Evolutionary conservation across 2,329 filamentous ascomycete species (phyloP).

Genomic region (Cercospora citrullina): DNA sequence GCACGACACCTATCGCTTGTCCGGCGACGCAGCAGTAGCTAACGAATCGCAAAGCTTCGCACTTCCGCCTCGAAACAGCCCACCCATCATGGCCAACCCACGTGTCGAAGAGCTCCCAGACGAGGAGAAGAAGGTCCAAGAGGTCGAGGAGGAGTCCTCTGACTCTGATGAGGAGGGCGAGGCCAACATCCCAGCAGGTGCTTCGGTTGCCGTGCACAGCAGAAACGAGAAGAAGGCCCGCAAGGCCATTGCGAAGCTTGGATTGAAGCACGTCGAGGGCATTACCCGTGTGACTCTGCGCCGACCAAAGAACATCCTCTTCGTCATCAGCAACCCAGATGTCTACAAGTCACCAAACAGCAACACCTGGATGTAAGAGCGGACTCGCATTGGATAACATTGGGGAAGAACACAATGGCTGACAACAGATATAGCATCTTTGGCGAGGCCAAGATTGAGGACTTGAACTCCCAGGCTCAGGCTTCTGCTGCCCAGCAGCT

Average conservation of each 20-base stretch:
- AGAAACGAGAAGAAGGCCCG: slow-evolving; percentile 99
- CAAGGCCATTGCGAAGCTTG: slow-evolving; percentile 98
- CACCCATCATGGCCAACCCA: slow-evolving; percentile 79
- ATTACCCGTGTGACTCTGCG: slow-evolving; percentile 98
- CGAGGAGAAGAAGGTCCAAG: slow-evolving; percentile 63
- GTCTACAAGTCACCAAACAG: slow-evolving; percentile 99
- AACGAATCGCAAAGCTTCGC: slow-evolving; percentile 6
- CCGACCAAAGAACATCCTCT: slow-evolving; percentile 99
- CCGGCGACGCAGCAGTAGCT: neutral
- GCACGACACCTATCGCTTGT: neutral
- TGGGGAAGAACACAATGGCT: slow-evolving; percentile 12
- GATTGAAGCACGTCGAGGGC: slow-evolving; percentile 91
- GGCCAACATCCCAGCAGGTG: slow-evolving; percentile 74
- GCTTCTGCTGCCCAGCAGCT: slow-evolving; percentile 94
- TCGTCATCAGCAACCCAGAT: slow-evolving; percentile 99
- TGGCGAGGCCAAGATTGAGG: slow-evolving; percentile 99
- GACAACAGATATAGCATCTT: slow-evolving; percentile 70
- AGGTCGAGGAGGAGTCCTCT: slow-evolving; percentile 70
- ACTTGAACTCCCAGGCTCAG: slow-evolving; percentile 97
- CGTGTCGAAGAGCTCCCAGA: slow-evolving; percentile 97
- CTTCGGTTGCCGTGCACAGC: slow-evolving; percentile 88
- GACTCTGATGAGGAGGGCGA: slow-evolving; percentile 74
- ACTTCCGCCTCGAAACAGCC: slow-evolving; percentile 14
- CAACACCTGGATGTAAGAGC: slow-evolving; percentile 94
- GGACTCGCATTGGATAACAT: slow-evolving; percentile 8